Evolutionary conservation across 1,284 basidiomycete species (phyloP).

Genomic region (Papiliotrema fonsecae): DNA sequence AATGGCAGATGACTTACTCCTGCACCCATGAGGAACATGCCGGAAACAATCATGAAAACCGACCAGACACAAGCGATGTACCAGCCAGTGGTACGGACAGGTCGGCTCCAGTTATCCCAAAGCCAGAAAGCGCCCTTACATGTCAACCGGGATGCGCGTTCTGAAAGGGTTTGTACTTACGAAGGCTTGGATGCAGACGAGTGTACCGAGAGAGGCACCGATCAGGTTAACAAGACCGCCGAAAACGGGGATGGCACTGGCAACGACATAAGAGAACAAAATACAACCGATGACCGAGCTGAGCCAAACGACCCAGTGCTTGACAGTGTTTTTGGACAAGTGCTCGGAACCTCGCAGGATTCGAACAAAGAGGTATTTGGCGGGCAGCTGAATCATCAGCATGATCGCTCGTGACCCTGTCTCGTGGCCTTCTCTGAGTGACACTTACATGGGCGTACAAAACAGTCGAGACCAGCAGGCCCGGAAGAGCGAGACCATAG

Average conservation of each 20-base stretch:
- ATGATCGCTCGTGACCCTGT: not conserved
- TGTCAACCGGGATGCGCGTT: not conserved
- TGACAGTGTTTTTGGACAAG: constrained; percentile 56
- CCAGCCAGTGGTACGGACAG: constrained; percentile 11
- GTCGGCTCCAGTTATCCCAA: constrained; percentile 21
- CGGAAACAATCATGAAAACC: constrained; percentile 22
- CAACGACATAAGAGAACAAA: constrained; percentile 14
- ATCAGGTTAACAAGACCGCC: constrained; percentile 18
- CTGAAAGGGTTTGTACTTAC: not conserved
- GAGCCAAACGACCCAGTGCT: constrained; percentile 58
- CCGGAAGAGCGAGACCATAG: constrained; percentile 32
- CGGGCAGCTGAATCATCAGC: constrained; percentile 46
- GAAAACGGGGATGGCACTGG: constrained; percentile 18
- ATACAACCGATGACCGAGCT: constrained; percentile 5
- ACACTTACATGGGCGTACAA: constrained; percentile 32
- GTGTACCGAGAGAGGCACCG: constrained; percentile 19
- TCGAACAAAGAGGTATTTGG: constrained; percentile 55
- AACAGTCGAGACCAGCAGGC: constrained; percentile 29
- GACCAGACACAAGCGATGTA: constrained; percentile 16
- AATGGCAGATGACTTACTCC: constrained; percentile 16
- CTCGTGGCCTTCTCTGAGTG: not conserved
- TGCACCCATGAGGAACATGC: constrained; percentile 25
- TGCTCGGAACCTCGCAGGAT: constrained; percentile 57
- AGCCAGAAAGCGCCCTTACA: constrained; percentile 24
- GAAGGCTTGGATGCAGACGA: constrained; percentile 4